Evolutionary conservation across 352 stramenopile species (phyloP).

Genomic region (Pythium monospermum): DNA sequence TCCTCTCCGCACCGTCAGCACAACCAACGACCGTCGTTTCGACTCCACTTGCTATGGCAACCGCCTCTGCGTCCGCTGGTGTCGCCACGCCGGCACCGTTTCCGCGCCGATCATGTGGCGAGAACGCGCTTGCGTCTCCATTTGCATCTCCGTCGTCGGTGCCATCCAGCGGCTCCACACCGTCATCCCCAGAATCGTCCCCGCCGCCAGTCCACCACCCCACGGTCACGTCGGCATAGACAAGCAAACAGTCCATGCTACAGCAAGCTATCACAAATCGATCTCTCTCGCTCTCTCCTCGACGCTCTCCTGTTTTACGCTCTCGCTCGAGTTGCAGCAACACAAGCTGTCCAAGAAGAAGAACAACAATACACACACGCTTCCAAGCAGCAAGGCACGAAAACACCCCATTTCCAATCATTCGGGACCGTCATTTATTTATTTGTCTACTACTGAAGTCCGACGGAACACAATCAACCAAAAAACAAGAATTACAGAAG

Average conservation of each 20-base stretch:
- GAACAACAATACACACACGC: too few species aligned
- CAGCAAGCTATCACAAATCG: too few species aligned
- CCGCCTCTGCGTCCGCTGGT: conserved; percentile 14
- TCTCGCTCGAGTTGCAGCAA: too few species aligned
- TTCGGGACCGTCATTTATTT: conserved; percentile 18
- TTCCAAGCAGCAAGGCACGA: too few species aligned
- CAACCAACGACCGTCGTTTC: not conserved
- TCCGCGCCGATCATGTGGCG: conserved; percentile 40
- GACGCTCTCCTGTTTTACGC: too few species aligned
- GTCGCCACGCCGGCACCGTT: conserved; percentile 23
- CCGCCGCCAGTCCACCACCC: conserved; percentile 59
- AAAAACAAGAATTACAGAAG: conserved; percentile 1
- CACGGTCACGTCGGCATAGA: conserved; percentile 63
- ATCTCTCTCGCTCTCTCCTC: not conserved
- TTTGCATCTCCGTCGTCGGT: conserved; percentile 38
- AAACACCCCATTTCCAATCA: too few species aligned
- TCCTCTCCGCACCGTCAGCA: not conserved
- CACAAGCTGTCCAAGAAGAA: too few species aligned
- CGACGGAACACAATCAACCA: conserved; percentile 2
- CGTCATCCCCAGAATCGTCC: conserved; percentile 40
- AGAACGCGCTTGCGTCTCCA: conserved; percentile 38
- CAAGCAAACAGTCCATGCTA: not conserved
- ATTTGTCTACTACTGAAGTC: conserved; percentile 28
- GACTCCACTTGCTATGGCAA: conserved; percentile 21
- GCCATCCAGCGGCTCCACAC: conserved; percentile 28